Evolutionary conservation across 805 yeast species (phyloP), one percentile per base, ranked within the genome.

Genomic region (Ogataea sp.): DNA sequence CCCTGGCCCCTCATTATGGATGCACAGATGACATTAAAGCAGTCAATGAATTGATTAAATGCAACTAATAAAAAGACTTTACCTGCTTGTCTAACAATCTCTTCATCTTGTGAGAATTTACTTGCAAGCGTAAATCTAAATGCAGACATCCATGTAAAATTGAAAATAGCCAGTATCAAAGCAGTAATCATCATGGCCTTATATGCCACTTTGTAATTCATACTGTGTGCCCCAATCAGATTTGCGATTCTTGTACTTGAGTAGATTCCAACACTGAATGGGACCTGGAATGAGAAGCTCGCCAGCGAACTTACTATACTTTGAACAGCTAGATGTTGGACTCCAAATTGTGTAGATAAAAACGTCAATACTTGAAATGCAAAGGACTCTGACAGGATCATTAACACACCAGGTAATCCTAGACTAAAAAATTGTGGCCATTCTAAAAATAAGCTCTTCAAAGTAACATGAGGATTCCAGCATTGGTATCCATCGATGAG

Each of bases 401-500:
- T 71, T 33, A 71, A 49, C 2, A 73, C 70, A 13, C 78, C 78
- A 0, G 80, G 78, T 8, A 71, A 49, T 3, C 78, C 72, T 14
- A 73, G 55, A 27, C 57, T 49, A 37, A 70, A 61, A 65, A 71
- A 70, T 31, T 56, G 58, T 4, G 48, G 40, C 78, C 78, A 73
- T 3, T 39, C 45, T 24, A 52, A 46, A 48, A 70, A 68, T 37
- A 73, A 66, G 8, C 40, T 45, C 11, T 34, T 37, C 5, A 51
- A 20, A 7, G 46, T 43, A n/a, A 58, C 41, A 21, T 51, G 43
- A 5, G 45, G 40, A n/a, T 55, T 54, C 87, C 88, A 81, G 50
- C 90, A 83, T 48, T 73, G 71, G 34, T 63, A 63, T 3, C 88
- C 89, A 50, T 81, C 84, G 28, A 80, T 56, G 38, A 64, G 66